Evolutionary conservation across 2,329 filamentous ascomycete species (phyloP).

Genomic region (Trichophaea hybrida): DNA sequence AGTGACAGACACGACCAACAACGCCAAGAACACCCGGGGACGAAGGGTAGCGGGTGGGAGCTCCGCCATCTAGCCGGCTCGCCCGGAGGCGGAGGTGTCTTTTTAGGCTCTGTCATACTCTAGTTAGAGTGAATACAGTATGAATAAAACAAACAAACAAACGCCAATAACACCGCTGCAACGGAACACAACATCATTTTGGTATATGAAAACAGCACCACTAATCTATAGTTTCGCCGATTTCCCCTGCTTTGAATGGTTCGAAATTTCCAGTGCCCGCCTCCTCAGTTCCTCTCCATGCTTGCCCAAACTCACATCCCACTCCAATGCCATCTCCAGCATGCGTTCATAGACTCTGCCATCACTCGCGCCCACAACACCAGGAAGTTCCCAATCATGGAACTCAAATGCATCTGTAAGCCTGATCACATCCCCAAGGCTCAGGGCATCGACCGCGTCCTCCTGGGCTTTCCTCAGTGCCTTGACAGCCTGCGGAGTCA

Average conservation of each 20-base stretch:
- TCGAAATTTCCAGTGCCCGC: conserved; percentile 12
- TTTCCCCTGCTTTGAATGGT: conserved; percentile 1
- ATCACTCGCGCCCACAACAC: conserved; percentile 13
- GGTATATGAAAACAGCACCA: too few relatives aligned
- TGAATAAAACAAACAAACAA: too few relatives aligned
- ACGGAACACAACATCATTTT: too few relatives aligned
- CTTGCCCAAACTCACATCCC: neutral
- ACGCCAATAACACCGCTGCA: too few relatives aligned
- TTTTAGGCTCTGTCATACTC: too few relatives aligned
- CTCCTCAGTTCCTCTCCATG: conserved; percentile 5
- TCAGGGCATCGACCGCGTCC: conserved; percentile 9
- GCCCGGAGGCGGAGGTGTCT: too few relatives aligned
- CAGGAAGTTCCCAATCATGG: conserved; percentile 14
- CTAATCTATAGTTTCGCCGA: neutral
- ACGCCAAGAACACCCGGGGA: too few relatives aligned
- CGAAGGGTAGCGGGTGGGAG: too few relatives aligned
- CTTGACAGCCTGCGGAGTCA: conserved; percentile 7
- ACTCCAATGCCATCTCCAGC: conserved; percentile 11
- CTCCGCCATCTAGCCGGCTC: too few relatives aligned
- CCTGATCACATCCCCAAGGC: conserved; percentile 12
- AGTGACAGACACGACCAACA: too few relatives aligned
- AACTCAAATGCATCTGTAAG: conserved; percentile 22
- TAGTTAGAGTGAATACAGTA: too few relatives aligned
- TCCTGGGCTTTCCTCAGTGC: conserved; percentile 13
- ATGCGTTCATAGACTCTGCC: conserved; percentile 20